Base-by-base conservation (phyloP, 129 eudicot species). In the Scalesia atractyloides region DNA sequence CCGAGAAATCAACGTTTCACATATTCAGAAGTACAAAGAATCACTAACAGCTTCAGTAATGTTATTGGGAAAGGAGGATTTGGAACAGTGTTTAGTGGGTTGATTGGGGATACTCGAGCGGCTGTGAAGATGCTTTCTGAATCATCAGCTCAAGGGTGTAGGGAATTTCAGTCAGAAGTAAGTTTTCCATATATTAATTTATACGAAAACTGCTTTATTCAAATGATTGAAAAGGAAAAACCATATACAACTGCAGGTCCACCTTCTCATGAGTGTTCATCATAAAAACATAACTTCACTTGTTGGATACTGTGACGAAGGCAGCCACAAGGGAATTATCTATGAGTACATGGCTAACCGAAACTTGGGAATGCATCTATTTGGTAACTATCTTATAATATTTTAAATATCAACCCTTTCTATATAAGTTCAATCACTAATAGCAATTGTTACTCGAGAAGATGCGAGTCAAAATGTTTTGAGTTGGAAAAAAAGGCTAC, bases 101-200 rank as follows among this genome's bases (percentile, higher is more conserved):
- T 1, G 18, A 68, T 69, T 5, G 74, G 62, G 41, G 70, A 47
- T 19, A 50, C 15, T 15, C 74, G 61, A 82, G 92, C 77, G 61
- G 92, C 89, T 53, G 84, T 84, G 18, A 87, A 87, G 87, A 66
- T 87, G 73, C 81, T 84, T 44, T 81, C 89, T 54, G 62, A 20
- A 50, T 60, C 82, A 57, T 75, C 84, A 51, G 39, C 63, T 33
- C 75, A 76, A 68, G 87, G 87, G 9, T 82, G 68, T 68, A 76
- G 11, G 48, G 81, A 80, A 74, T 83, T 86, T 19, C 76, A 76
- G 37, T 54, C 81, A 3, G 85, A 86, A 84, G 87, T 85, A 68
- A 41, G 46, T 14, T 44, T 30, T 60, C n/a, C 2, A 15, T 15
- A 12, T 5, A 37, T 26, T 26, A 3, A 5, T 37, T 37, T 2